A percentile compares a stretch with the other conserved stretches of the same genome.
Conservation (phyloP, 1,284 basidiomycete genomes). For the Psilocybe mexicana region DNA sequence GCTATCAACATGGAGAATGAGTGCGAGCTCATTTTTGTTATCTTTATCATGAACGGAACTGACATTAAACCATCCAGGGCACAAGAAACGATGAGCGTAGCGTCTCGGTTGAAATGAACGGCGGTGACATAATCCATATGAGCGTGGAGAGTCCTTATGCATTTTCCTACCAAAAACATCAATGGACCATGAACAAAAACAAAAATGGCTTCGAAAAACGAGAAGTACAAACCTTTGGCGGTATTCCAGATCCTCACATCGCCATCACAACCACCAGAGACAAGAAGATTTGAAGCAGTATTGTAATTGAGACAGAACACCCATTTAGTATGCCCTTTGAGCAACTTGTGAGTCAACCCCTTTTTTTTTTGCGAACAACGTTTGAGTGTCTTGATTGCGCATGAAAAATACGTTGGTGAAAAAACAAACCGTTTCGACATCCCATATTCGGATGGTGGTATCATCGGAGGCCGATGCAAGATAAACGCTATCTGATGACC, state of each 20-base stretch:
- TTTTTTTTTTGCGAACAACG: constrained; percentile 38
- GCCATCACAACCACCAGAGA: constrained; percentile 92
- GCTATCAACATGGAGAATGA: constrained; percentile 41
- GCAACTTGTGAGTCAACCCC: constrained; percentile 66
- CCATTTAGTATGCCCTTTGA: constrained; percentile 84
- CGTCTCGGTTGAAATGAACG: constrained; percentile 92
- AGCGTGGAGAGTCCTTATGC: constrained; percentile 83
- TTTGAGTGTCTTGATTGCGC: background rate
- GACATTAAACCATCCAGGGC: constrained; percentile 94
- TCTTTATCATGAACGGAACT: constrained; percentile 25
- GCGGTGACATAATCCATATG: constrained; percentile 95
- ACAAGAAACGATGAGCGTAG: constrained; percentile 88
- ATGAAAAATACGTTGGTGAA: background rate
- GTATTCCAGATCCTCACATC: constrained; percentile 93
- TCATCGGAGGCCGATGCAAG: constrained; percentile 92
- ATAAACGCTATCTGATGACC: constrained; percentile 81
- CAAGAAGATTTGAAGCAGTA: constrained; percentile 82
- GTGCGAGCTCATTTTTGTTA: background rate
- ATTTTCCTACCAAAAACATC: constrained; percentile 54
- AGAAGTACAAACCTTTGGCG: constrained; percentile 55
- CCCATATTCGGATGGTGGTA: constrained; percentile 83
- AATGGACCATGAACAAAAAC: background rate
- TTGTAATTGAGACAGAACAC: constrained; percentile 95
- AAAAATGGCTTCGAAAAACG: background rate
- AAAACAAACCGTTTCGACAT: constrained; percentile 69